Percentiles rank a stretch among this genome's conserved stretches.
Conservation (phyloP, 2,329 filamentous ascomycete species). For the Botrytis paeoniae region DNA sequence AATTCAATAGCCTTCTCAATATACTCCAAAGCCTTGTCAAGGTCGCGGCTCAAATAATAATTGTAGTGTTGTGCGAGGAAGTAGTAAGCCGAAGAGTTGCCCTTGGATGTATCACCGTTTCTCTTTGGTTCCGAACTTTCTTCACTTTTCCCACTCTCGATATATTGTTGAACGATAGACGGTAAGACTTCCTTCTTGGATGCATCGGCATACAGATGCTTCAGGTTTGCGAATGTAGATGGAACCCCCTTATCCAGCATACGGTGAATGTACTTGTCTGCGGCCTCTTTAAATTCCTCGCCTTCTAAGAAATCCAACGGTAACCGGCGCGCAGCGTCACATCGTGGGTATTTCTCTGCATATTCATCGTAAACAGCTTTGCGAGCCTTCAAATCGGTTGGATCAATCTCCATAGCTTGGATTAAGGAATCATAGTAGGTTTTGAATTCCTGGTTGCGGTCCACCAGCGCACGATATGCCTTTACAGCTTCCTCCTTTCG, state of each 20-base stretch:
- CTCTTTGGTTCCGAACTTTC: conserved; percentile 43
- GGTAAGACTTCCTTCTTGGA: conserved; percentile 76
- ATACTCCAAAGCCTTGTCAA: conserved; percentile 75
- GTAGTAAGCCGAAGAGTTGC: conserved; percentile 78
- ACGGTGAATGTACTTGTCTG: conserved; percentile 72
- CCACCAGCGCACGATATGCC: conserved; percentile 76
- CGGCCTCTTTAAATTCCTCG: conserved; percentile 75
- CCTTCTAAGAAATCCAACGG: conserved; percentile 85
- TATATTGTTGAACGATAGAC: conserved; percentile 74
- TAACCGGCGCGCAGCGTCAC: conserved; percentile 80
- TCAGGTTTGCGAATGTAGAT: conserved; percentile 94
- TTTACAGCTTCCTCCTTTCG: conserved; percentile 76
- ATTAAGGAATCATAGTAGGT: conserved; percentile 80
- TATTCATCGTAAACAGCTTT: conserved; percentile 80
- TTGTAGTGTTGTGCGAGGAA: conserved; percentile 98
- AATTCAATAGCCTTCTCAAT: conserved; percentile 81
- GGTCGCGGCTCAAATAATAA: conserved; percentile 81
- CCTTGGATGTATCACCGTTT: conserved; percentile 53
- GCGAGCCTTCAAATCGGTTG: conserved; percentile 58
- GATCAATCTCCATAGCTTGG: conserved; percentile 61
- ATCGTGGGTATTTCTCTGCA: conserved; percentile 74
- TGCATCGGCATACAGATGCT: conserved; percentile 79
- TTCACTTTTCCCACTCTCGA: conserved; percentile 53
- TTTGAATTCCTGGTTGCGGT: conserved; percentile 84
- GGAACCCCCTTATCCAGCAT: conserved; percentile 93